Evolutionary conservation across 129 eudicot species (phyloP).

Genomic region (Pittosporum tobira): DNA sequence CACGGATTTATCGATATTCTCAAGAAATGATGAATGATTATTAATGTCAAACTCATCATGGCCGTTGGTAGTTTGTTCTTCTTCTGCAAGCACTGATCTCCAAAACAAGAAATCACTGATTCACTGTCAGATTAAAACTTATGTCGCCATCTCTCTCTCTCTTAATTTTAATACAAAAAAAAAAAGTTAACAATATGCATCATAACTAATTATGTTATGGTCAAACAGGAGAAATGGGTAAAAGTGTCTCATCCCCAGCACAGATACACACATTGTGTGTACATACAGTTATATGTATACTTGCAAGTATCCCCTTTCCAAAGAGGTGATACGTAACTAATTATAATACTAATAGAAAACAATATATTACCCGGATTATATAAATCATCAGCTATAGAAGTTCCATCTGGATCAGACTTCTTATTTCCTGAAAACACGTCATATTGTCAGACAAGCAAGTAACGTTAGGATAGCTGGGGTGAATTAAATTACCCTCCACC

Average conservation of each 20-base stretch:
- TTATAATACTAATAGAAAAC: too few relatives aligned
- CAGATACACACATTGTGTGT: too few relatives aligned
- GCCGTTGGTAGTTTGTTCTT: constrained; percentile 28
- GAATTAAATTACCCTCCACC: background rate
- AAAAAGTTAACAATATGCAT: too few relatives aligned
- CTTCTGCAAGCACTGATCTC: constrained; percentile 23
- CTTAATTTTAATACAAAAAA: too few relatives aligned
- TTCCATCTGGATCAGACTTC: constrained; percentile 54
- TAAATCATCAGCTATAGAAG: constrained; percentile 42
- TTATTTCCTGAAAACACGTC: constrained; percentile 65
- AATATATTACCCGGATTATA: constrained; percentile 45
- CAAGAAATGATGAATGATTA: constrained; percentile 34
- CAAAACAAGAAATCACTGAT: constrained; percentile 18
- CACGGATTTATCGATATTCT: constrained; percentile 36
- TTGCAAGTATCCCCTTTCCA: too few relatives aligned
- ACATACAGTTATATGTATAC: too few relatives aligned
- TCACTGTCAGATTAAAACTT: background rate
- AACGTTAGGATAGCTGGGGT: background rate
- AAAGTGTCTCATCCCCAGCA: too few relatives aligned
- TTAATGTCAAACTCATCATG: constrained; percentile 34
- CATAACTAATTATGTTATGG: too few relatives aligned
- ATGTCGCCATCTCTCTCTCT: too few relatives aligned
- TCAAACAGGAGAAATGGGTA: too few relatives aligned
- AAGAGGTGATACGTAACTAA: too few relatives aligned
- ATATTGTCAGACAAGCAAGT: constrained; percentile 14